Base-by-base conservation (phyloP, 208 protist species). In the Trichomonas tenax region DNA sequence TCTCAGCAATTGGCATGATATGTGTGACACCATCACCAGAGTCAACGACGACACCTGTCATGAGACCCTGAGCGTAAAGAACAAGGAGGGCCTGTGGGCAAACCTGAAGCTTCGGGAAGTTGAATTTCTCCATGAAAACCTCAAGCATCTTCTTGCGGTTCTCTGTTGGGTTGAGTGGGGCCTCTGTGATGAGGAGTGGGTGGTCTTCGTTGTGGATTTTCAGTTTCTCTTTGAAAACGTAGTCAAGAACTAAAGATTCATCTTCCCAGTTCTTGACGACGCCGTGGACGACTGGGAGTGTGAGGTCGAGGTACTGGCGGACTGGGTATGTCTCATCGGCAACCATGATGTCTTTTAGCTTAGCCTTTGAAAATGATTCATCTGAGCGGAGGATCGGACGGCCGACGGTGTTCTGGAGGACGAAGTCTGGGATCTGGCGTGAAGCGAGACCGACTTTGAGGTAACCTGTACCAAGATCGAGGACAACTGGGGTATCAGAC, bases 1-100 rank as follows among this genome's bases (percentile, higher is more conserved):
- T 99, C 88, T 99, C 98, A 96, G 98, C 99, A 14, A 99, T 98
- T 31, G 99, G 97, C 3, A 99, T 98, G 89, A 99, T 98, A 96
- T 99, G 99, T 21, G 99, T 99, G 49, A 99, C 98, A 84, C 99
- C 99, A 95, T 99, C 99, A 82, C 99, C 99, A 96, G 98, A 99
- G 97, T 99, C 99, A 46, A 99, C 97, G 10, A 99, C 99, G 21
- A 99, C 97, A 96, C 99, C 99, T 31, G 98, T 99, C 0, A 98
- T 98, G 21, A 99, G 98, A 82, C 99, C 98, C 96, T 99, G 98
- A 10, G 99, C 98, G 97, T 99, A 99, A 26, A 99, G 97, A 11
- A 98, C 98, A 21, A 99, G 96, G 0, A 99, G 97, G 48, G 98
- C 98, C 96, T 98, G 97, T 96, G 98, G 99, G 72, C 98, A 97